Base-by-base conservation (phyloP, 2,329 filamentous ascomycete genomes). In the Plectosphaerella sp. region DNA sequence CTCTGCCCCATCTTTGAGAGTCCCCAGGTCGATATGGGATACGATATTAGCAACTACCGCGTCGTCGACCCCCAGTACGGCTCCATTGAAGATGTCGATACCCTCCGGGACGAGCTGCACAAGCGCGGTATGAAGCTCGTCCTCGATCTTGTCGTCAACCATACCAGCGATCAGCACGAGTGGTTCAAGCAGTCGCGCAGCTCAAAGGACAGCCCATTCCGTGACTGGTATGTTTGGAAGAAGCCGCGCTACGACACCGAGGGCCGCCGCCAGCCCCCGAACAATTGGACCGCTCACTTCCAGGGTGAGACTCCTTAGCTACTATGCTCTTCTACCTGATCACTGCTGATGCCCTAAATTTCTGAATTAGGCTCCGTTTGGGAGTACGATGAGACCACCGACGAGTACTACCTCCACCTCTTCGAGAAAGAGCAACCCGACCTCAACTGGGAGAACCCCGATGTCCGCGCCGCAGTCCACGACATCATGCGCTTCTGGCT, bases 401-500 rank as follows among this genome's bases (percentile, higher is more conserved):
- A 68, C 11, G 74, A 79, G 56, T 79, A 78, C 61, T 81, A 89
- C 62, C 80, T 91, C 1, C 81, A 83, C 56, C 77, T 91, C 28
- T 92, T 89, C 66, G 80, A 81, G 42, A 78, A 77, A 5, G 81
- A 87, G 58, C 88, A 91, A 63, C 88, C 88, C 0, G 88, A 91
- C 58, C 77, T 92, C 41, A 91, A 91, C 69, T 91, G 87, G 87
- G 85, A 90, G 62, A 86, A 87, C 59, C 75, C 76, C 0, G 77
- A 77, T 1, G 83, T 88, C 3, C 78, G 86, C 35, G 69, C 78
- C 51, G 85, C 84, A 2, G 83, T 89, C 2, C 85, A 89, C 64
- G 74, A 84, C 41, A 77, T 84, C 20, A 86, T 89, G 75, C 77
- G 78, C 20, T 91, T 91, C 68, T 91, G 88, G 88, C 77, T 91